phyloP scores from a whole-genome alignment of 768 basidiomycete genomes.

The Nidularia pulvinata region DNA sequence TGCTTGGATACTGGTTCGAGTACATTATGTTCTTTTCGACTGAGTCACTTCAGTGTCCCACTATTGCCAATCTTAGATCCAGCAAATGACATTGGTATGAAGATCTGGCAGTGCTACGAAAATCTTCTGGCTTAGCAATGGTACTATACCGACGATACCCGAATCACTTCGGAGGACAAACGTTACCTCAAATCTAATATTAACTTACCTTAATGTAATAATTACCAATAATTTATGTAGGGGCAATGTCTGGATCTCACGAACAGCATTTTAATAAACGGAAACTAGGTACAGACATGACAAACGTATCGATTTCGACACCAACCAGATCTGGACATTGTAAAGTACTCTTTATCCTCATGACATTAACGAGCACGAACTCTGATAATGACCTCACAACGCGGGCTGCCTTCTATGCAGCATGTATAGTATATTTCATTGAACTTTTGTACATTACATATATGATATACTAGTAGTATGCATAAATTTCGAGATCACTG shows the following conservation, averaged over 20 bases:
- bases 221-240: neutral
- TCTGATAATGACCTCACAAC: too few relatives aligned
- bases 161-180: constrained; percentile 11
- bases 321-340: constrained; percentile 16
- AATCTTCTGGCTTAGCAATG: constrained; percentile 18
- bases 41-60: neutral
- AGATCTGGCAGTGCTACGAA: constrained; percentile 19
- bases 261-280: constrained; percentile 13
- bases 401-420: too few relatives aligned
- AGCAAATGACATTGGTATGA: constrained; percentile 13
- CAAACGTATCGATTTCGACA: constrained; percentile 13
- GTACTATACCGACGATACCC: constrained; percentile 19
- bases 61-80: constrained; percentile 8
- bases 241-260: constrained; percentile 18
- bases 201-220: neutral
- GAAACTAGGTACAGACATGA: constrained; percentile 16
- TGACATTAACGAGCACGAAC: too few relatives aligned
- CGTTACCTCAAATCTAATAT: constrained; percentile 6
- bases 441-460: too few relatives aligned
- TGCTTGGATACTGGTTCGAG: constrained; percentile 32
- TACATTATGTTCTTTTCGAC: constrained; percentile 8
- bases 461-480: too few relatives aligned
- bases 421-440: too few relatives aligned
- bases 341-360: too few relatives aligned
- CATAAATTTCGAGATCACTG: too few relatives aligned